Percentiles rank a stretch among this genome's conserved stretches.
phyloP scores from a whole-genome alignment of 2,329 filamentous ascomycete genomes.

The Aspergillus neotritici region DNA sequence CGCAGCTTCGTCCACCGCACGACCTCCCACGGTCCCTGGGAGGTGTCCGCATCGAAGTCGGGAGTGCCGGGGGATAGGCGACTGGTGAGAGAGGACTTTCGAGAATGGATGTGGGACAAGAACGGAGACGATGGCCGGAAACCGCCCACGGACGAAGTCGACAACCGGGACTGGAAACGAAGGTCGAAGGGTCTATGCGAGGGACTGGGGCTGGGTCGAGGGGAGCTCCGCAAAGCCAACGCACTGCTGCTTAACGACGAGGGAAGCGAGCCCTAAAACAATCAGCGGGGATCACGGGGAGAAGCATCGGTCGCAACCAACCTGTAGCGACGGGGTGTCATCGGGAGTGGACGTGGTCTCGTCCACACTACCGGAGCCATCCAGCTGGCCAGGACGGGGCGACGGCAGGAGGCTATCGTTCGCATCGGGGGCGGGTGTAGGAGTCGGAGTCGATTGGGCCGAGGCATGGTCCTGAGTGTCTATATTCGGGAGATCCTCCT shows the following conservation, averaged over 20 bases:
- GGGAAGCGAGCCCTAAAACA: conserved; percentile 45
- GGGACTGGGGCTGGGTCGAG: conserved; percentile 67
- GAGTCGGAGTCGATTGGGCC: conserved; percentile 14
- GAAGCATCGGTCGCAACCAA: conserved; percentile 51
- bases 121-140: conserved; percentile 72
- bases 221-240: conserved; percentile 62
- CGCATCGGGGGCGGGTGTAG: conserved; percentile 11
- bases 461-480: conserved; percentile 19
- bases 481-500: conserved; percentile 22
- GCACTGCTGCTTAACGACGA: conserved; percentile 69
- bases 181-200: conserved; percentile 91
- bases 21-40: conserved; percentile 88
- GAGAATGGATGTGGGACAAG: conserved; percentile 69
- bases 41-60: conserved; percentile 60
- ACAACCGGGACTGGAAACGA: conserved; percentile 83
- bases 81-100: conserved; percentile 72
- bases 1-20: conserved; percentile 91
- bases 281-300: conserved; percentile 44
- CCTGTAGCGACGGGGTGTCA: conserved; percentile 77
- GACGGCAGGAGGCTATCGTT: conserved; percentile 19
- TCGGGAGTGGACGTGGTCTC: conserved; percentile 75
- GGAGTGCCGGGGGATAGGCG: conserved; percentile 56
- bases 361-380: conserved; percentile 42
- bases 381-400: conserved; percentile 16
- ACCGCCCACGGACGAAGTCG: conserved; percentile 54